Evolutionary conservation across 164 flowering plant species (phyloP).

Genomic region (Magnolia changhungtana): DNA sequence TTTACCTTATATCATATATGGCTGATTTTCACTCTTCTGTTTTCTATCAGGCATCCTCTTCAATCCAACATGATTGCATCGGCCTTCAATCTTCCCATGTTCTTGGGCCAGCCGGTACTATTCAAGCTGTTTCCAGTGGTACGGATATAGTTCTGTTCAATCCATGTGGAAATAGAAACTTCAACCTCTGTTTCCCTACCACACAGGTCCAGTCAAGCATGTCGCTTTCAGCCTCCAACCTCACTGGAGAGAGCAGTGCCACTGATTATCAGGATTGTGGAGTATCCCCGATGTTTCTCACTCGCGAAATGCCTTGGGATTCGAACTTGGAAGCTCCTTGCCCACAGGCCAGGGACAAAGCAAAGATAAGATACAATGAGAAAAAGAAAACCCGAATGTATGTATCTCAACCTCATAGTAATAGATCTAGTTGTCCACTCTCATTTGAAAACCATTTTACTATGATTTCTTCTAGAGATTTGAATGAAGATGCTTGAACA

Average conservation of each 20-base stretch:
- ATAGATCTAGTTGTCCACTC: not conserved
- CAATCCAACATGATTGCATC: conserved; percentile 34
- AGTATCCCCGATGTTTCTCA: too few species aligned
- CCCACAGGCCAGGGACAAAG: conserved; percentile 70
- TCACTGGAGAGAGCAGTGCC: conserved; percentile 60
- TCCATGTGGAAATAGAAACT: conserved; percentile 32
- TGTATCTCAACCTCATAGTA: conserved; percentile 8
- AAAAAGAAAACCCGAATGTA: conserved; percentile 73
- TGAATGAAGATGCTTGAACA: not conserved
- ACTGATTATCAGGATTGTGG: conserved; percentile 69
- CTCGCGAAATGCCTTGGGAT: too few species aligned
- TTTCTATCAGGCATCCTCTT: conserved; percentile 41
- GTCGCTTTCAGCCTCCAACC: conserved; percentile 48
- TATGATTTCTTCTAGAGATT: not conserved
- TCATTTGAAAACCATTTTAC: not conserved
- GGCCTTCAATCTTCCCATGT: conserved; percentile 36
- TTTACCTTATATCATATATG: not conserved
- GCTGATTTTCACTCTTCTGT: too few species aligned
- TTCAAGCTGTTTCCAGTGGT: conserved; percentile 29
- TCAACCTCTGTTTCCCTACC: conserved; percentile 35
- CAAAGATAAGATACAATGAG: conserved; percentile 79
- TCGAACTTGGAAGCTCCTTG: too few species aligned
- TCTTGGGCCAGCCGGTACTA: conserved; percentile 24
- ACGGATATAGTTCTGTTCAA: conserved; percentile 31
- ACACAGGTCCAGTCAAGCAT: conserved; percentile 37